Conservation (phyloP, 1,284 basidiomycete genomes). For the Phylloboletellus chloephorus region DNA sequence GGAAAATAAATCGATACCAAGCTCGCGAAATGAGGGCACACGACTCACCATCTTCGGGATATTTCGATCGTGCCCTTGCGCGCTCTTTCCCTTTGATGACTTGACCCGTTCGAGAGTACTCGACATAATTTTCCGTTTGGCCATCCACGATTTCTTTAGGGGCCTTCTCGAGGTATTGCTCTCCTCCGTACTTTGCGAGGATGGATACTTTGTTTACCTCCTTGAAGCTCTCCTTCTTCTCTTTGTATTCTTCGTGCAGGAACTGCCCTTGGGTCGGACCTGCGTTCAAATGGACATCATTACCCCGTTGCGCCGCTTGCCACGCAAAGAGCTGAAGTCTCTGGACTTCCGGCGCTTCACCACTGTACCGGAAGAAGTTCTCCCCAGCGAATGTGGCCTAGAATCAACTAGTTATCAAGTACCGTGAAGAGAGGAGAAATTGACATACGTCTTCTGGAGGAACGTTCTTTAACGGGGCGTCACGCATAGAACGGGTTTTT, state of each 20-base stretch:
- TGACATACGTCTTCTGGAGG: slow-evolving; percentile 76
- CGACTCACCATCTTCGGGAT: slow-evolving; percentile 83
- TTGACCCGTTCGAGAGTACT: slow-evolving; percentile 91
- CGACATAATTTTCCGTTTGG: slow-evolving; percentile 96
- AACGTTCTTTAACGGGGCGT: slow-evolving; percentile 79
- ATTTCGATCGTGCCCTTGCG: slow-evolving; percentile 83
- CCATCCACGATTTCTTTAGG: slow-evolving; percentile 89
- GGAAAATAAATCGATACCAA: slow-evolving; percentile 9
- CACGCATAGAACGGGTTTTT: slow-evolving; percentile 99
- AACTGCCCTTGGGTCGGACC: slow-evolving; percentile 95
- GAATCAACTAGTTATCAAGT: slow-evolving; percentile 9
- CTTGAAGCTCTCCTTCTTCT: slow-evolving; percentile 90
- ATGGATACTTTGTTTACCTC: slow-evolving; percentile 85
- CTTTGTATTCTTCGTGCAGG: slow-evolving; percentile 83
- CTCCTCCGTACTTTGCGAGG: slow-evolving; percentile 89
- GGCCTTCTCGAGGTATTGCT: slow-evolving; percentile 82
- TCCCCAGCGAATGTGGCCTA: slow-evolving; percentile 92
- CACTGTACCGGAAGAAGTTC: slow-evolving; percentile 88
- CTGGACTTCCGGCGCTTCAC: slow-evolving; percentile 89
- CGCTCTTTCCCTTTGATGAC: slow-evolving; percentile 90
- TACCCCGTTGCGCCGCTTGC: slow-evolving; percentile 91
- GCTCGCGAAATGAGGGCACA: neutral
- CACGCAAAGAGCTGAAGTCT: slow-evolving; percentile 94
- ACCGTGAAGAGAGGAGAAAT: slow-evolving; percentile 7
- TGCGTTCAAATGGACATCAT: slow-evolving; percentile 92